Percentiles rank a stretch among this genome's conserved stretches.
phyloP scores from a whole-genome alignment of 768 basidiomycete genomes.

The Wakefieldia striispora region DNA sequence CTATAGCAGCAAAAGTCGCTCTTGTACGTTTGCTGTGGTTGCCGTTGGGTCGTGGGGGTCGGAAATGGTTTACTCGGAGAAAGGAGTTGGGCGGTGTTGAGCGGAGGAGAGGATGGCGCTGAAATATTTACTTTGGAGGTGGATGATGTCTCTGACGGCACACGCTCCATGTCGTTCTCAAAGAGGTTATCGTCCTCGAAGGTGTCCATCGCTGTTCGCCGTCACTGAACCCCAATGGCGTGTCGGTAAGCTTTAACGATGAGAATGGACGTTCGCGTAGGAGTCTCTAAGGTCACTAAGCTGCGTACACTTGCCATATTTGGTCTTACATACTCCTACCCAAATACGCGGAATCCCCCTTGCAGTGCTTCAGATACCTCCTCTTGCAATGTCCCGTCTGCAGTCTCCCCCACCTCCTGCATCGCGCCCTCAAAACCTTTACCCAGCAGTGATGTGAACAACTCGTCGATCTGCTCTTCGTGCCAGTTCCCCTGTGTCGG shows the following conservation, averaged over 20 bases:
- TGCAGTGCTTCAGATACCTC: constrained; percentile 34
- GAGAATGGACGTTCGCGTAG: no score
- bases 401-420: constrained; percentile 28
- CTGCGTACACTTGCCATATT: constrained; percentile 25
- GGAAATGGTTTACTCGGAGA: constrained; percentile 52
- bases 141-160: constrained; percentile 37
- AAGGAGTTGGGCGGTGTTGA: constrained; percentile 41
- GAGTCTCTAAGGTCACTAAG: background rate
- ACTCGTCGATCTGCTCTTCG: constrained; percentile 93
- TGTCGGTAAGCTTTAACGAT: background rate
- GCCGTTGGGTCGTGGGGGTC: constrained; percentile 54
- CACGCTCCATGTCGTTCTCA: constrained; percentile 41
- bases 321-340: constrained; percentile 36
- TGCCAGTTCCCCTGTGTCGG: constrained; percentile 73
- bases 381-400: constrained; percentile 28
- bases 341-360: constrained; percentile 59
- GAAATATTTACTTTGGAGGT: constrained; percentile 38
- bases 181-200: constrained; percentile 72
- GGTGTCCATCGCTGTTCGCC: constrained; percentile 26
- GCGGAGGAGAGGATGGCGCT: constrained; percentile 58
- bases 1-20: constrained; percentile 75
- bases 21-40: constrained; percentile 56
- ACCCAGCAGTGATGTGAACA: constrained; percentile 87
- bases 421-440: constrained; percentile 54
- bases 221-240: background rate